Evolutionary conservation across 106 monocot species (phyloP), one percentile per base, ranked within the genome.

Genomic region (Cymbidium sinense): DNA sequence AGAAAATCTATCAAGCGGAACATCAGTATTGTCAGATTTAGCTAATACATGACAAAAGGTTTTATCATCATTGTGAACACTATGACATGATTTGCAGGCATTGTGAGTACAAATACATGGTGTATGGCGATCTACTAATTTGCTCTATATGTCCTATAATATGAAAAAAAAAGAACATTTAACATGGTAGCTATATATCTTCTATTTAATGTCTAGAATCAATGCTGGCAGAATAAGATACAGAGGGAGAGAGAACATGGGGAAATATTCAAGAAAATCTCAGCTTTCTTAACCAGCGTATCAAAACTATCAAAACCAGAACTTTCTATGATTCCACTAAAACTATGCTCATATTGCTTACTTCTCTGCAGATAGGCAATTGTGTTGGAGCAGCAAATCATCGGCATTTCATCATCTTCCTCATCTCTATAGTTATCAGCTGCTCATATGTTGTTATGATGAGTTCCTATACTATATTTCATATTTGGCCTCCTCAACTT

Each of bases 311-410:
- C 58, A 58, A 58, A 58, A 58, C 23, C 23, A 58, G 0, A 23
- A 23, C 58, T 58, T 58, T 58, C 8, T n/a, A 58, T n/a, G 23
- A 21, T 58, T 58, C 58, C 23, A 23, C 23, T n/a, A 7, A 18
- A 58, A 23, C 1, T 58, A 20, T 67, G 71, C 34, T 74, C 11
- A 67, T 81, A 33, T 74, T 61, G 34, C 70, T 35, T 17, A 34
- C 19, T 58, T 80, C 54, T 79, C 10, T 83, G 82, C 93, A 96
- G 96, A 96, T 96, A 61, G 91, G 91, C 50, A 96, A 96, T 77
- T 96, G 96, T 85, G 96, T 96, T 43, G 96, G 96, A 69, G 91
- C 89, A 58, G 85, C 79, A 76, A 96, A 96, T 82, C 96, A 96
- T 80, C 84, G 83, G 13, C 77, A 55, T 76, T 96, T 96, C 77